phyloP scores from a whole-genome alignment of 1,139 yeast species.

The Suhomyces ambrosiae region DNA sequence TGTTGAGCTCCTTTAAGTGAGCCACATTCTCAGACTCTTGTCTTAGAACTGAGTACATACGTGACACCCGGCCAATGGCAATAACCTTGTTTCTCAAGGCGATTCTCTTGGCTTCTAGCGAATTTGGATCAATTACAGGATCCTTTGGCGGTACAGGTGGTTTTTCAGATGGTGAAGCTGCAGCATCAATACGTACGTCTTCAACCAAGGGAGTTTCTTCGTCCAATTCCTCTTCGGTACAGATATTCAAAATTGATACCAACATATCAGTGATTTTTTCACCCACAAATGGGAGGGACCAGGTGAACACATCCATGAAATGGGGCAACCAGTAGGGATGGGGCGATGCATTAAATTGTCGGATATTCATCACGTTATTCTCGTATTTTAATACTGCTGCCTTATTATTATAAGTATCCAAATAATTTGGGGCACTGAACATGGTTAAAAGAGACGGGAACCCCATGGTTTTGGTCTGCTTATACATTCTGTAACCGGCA shows the following conservation, averaged over 20 bases:
- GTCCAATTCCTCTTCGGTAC: conserved; percentile 92
- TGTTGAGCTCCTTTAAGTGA: conserved; percentile 70
- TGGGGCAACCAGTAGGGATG: conserved; percentile 98
- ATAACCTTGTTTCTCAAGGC: conserved; percentile 85
- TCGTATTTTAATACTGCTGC: conserved; percentile 95
- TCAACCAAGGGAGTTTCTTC: conserved; percentile 60
- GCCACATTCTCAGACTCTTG: conserved; percentile 89
- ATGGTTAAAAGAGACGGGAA: conserved; percentile 90
- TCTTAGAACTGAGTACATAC: conserved; percentile 89
- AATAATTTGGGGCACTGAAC: conserved; percentile 94
- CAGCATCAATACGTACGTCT: conserved; percentile 14
- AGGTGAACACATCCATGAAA: conserved; percentile 95
- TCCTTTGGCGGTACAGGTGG: conserved; percentile 12
- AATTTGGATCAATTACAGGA: conserved; percentile 6
- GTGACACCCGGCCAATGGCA: conserved; percentile 91
- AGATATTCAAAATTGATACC: conserved; percentile 84
- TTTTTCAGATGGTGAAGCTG: conserved; percentile 5
- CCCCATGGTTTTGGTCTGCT: conserved; percentile 82
- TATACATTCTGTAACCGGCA: conserved; percentile 95
- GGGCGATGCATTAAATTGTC: conserved; percentile 90
- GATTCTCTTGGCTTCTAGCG: conserved; percentile 50
- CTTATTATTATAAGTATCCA: conserved; percentile 91
- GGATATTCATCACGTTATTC: conserved; percentile 88
- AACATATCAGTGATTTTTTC: conserved; percentile 94
- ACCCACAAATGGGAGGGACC: conserved; percentile 99